Evolutionary conservation across 306 rosid species (phyloP).

Genomic region (Cyamopsis tetragonoloba): DNA sequence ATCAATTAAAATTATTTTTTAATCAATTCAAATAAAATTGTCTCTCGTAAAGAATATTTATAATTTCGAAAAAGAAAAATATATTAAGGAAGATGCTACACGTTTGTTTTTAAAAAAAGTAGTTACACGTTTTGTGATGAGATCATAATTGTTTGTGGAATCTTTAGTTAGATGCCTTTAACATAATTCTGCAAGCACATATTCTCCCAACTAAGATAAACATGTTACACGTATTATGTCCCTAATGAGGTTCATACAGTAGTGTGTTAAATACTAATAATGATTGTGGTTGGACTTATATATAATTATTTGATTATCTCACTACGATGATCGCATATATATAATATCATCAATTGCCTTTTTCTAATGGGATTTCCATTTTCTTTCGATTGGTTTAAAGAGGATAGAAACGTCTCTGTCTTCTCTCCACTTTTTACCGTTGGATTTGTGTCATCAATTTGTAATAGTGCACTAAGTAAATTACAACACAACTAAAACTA

Average conservation of each 20-base stretch:
- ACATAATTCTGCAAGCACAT: conserved; percentile 13
- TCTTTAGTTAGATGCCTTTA: conserved; percentile 28
- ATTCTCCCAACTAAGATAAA: neutral
- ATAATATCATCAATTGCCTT: neutral
- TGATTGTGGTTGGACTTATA: conserved; percentile 4
- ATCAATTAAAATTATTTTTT: too few species aligned
- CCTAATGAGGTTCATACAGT: conserved; percentile 10
- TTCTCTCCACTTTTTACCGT: neutral
- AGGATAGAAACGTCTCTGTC: conserved; percentile 27
- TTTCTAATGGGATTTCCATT: conserved; percentile 29
- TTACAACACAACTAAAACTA: neutral
- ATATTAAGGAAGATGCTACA: conserved; percentile 29
- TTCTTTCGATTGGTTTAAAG: conserved; percentile 31
- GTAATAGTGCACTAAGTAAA: conserved; percentile 10
- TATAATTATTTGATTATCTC: conserved; percentile 32
- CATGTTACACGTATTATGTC: conserved; percentile 18
- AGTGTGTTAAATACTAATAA: conserved; percentile 24
- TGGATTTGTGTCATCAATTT: conserved; percentile 17
- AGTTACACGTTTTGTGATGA: conserved; percentile 36
- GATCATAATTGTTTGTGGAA: conserved; percentile 17
- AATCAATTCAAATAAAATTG: too few species aligned
- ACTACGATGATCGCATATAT: conserved; percentile 25
- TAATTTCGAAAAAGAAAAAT: too few species aligned
- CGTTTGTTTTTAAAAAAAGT: conserved; percentile 20
- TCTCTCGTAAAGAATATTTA: too few species aligned